Base-by-base conservation (phyloP, 345 rosid species). In the Nasturtium officinale region DNA sequence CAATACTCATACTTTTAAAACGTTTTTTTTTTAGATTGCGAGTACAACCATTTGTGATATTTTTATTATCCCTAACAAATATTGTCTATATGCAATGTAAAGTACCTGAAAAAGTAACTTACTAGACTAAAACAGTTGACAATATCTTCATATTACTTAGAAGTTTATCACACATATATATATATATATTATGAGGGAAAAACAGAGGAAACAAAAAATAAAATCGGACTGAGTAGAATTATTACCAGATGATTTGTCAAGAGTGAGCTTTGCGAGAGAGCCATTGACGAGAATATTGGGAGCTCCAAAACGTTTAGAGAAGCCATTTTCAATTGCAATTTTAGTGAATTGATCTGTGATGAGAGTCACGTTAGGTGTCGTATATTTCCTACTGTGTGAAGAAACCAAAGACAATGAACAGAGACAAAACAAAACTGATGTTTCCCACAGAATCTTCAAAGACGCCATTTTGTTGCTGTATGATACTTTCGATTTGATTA, bases 161-260 rank as follows among this genome's bases (percentile, higher is more conserved):
- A n/a, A n/a, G n/a, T n/a, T n/a, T n/a, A n/a, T n/a, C n/a, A n/a
- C n/a, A n/a, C n/a, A n/a, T n/a, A n/a, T n/a, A n/a, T n/a, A n/a
- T n/a, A n/a, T 9, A 13, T 25, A 30, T 5, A 29, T 25, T 48
- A 51, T 9, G 2, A 56, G 73, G 11, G n/a, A 16, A 46, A 71
- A n/a, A 12, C 26, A 57, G 20, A 11, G 25, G 38, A 51, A 76
- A 32, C 13, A 46, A 46, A 25, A 6, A 13, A n/a, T n/a, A n/a
- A n/a, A n/a, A n/a, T n/a, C n/a, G 6, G 54, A 28, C 6, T 2
- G 25, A 30, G 63, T 15, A 45, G 60, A 46, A 29, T 25, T 25
- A 37, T 25, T 50, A 92, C 98, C 98, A 6, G 97, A 82, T 9
- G 85, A 65, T 79, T 85, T 94, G 79, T 84, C 83, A 38, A 94